Percentiles rank a stretch among this genome's conserved stretches.
These are phyloP conservation scores for Zygoascus tannicola DNA, from an alignment of 805 yeast species.

Conservation along the genomic window DNA sequence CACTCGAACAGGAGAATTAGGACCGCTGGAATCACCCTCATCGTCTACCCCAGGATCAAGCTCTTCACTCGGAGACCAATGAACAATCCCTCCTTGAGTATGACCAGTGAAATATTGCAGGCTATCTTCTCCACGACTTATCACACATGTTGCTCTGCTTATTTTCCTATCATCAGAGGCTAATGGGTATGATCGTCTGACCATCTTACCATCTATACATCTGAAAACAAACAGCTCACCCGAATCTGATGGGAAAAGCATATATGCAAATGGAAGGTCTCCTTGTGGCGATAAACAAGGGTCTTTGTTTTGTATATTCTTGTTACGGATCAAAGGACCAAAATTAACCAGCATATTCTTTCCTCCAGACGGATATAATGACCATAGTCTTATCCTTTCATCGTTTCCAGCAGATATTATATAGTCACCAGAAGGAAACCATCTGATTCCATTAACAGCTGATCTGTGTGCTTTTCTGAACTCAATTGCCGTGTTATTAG, in stretches of 20 bases:
- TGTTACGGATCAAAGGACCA: conserved; percentile 69
- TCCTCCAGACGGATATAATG: conserved; percentile 41
- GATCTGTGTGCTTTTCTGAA: conserved; percentile 59
- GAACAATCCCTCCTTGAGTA: neutral
- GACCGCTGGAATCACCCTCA: neutral
- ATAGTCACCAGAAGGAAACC: conserved; percentile 59
- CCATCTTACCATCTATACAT: conserved; percentile 51
- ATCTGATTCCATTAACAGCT: conserved; percentile 67
- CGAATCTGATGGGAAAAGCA: conserved; percentile 66
- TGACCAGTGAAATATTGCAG: neutral
- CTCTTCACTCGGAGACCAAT: neutral
- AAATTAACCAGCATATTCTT: conserved; percentile 59
- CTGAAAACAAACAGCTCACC: conserved; percentile 59
- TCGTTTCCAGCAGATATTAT: conserved; percentile 68
- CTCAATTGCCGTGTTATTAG: conserved; percentile 22
- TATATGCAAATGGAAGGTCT: conserved; percentile 48
- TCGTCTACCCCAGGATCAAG: neutral
- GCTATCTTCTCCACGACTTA: neutral
- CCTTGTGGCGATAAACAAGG: conserved; percentile 41
- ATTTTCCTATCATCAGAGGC: neutral
- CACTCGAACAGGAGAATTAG: neutral
- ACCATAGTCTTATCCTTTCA: conserved; percentile 76
- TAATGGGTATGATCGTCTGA: conserved; percentile 40
- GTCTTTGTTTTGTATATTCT: conserved; percentile 46
- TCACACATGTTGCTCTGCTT: neutral